Evolutionary conservation across 163 green algal species (phyloP).

Genomic region (Volvox carteri): DNA sequence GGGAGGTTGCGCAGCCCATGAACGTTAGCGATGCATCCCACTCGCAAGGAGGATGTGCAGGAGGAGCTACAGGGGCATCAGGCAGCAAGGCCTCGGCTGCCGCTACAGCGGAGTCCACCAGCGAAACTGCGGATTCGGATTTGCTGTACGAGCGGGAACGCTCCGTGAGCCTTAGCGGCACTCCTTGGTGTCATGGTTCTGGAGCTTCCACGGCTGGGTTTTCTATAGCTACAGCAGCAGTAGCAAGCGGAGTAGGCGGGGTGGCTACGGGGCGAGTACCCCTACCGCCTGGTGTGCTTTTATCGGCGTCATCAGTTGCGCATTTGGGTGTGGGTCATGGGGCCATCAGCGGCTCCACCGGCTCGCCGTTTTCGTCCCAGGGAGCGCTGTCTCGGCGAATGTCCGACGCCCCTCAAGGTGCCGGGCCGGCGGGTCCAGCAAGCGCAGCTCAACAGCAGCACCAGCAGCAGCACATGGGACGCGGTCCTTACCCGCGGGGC

Average conservation of each 20-base stretch:
- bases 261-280: too few species aligned
- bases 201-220: not conserved
- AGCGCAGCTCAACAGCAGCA: not conserved
- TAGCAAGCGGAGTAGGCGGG: too few species aligned
- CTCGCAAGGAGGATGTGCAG: not conserved
- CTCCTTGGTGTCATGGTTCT: not conserved
- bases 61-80: not conserved
- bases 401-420: constrained; percentile 11
- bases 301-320: too few species aligned
- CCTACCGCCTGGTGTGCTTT: too few species aligned
- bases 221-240: not conserved
- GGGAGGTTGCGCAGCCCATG: not conserved
- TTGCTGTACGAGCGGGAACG: constrained; percentile 30
- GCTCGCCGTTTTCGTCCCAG: not conserved
- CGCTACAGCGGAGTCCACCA: not conserved
- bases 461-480: not conserved
- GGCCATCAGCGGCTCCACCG: not conserved
- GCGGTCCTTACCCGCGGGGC: constrained; percentile 8
- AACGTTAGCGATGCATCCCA: not conserved
- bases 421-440: not conserved
- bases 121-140: constrained; percentile 42
- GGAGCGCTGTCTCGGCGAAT: not conserved
- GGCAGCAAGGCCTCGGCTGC: not conserved
- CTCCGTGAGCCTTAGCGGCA: not conserved
- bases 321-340: too few species aligned